Evolutionary conservation across 345 rosid species (phyloP), one percentile per base, ranked within the genome.

Genomic region (Turritis glabra): DNA sequence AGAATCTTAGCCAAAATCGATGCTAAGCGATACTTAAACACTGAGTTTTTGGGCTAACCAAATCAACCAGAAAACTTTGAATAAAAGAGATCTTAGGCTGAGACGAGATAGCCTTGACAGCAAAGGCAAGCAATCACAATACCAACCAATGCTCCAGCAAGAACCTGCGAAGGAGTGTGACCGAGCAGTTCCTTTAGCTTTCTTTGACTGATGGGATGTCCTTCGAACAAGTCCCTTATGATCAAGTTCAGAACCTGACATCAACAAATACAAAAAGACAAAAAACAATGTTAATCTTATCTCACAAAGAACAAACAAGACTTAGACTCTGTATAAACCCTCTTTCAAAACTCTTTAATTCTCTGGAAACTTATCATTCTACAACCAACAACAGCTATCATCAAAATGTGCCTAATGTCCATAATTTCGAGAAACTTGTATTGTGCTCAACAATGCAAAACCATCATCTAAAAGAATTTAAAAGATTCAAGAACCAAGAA

Each of bases 121-220:
- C 96, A 89, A 37, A 84, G 30, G 74, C 85, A 89, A 55, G 97
- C 97, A 1, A 88, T 87, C 67, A 89, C 61, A 59, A 89, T 77
- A 70, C 98, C 97, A 18, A 93, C 86, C 72, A 88, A 6, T 43
- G 97, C 97, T 75, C 98, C 98, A 0, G 90, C 97, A 40, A 93
- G 60, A 72, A 91, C 98, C 75, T 93, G 98, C 1, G 91, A 89
- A 2, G 90, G 98, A 18, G 96, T 88, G 83, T 93, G 98, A 29
- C 97, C 98, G 1, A 91, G 90, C 69, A 93, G 84, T 78, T 93
- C 98, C 83, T 91, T 89, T 53, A 93, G 94, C 86, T 93, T 91
- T 79, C 96, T 86, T 80, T 91, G 85, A 72, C 98, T 89, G 23
- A 93, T 88, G 2, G 94, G 96, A 82, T 89, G 98, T 63, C 97